Percentiles rank a stretch among this genome's conserved stretches.
phyloP scores from a whole-genome alignment of 2,329 filamentous ascomycete genomes.

The Curvularia verruculosa region DNA sequence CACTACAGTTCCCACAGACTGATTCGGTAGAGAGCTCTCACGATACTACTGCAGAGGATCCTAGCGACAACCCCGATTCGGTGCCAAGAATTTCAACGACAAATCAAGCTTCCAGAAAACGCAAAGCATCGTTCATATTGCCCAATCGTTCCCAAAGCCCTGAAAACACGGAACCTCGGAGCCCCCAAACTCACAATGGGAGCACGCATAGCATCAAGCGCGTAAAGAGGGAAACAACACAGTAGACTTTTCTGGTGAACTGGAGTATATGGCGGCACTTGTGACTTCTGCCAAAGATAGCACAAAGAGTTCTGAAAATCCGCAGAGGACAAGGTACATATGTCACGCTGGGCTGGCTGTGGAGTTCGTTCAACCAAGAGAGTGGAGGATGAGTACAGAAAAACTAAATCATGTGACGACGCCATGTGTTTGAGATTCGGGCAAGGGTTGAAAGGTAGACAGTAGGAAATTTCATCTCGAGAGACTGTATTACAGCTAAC shows the following conservation, averaged over 20 bases:
- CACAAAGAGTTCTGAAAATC: background rate
- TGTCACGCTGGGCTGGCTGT: conserved; percentile 24
- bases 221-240: background rate
- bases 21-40: background rate
- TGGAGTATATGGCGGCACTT: background rate
- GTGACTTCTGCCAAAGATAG: background rate
- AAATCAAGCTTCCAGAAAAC: background rate
- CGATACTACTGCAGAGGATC: background rate
- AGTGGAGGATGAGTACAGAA: background rate
- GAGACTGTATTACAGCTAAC: background rate
- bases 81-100: background rate
- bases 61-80: background rate
- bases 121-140: background rate
- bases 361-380: conserved; percentile 19
- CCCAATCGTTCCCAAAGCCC: background rate
- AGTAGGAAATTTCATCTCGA: too few relatives aligned
- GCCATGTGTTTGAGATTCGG: too few relatives aligned
- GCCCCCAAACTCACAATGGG: background rate
- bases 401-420: too few relatives aligned
- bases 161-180: background rate
- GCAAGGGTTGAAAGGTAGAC: background rate
- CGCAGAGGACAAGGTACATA: conserved; percentile 10
- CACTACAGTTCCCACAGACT: background rate
- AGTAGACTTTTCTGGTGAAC: too few relatives aligned
- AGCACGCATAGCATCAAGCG: background rate